These are phyloP conservation scores for Lichtheimia corymbifera DNA, from an alignment of 371 early-diverging fungal genomes.

Conservation along the genomic window DNA sequence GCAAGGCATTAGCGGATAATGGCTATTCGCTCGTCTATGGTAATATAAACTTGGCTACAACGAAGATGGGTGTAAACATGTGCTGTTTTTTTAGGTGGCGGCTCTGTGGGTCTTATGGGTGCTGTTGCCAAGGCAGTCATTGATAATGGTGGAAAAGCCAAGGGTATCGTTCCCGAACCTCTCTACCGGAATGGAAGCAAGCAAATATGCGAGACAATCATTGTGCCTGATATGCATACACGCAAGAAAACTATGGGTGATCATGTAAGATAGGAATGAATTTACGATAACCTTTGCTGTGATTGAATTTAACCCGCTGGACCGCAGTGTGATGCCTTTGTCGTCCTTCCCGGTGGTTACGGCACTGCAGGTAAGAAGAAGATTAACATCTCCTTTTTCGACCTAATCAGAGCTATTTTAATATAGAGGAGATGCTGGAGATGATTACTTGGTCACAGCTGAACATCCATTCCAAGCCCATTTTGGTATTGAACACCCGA, in stretches of 20 bases:
- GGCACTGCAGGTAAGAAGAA: constrained; percentile 15
- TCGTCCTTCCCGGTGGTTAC: constrained; percentile 86
- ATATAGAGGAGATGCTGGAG: constrained; percentile 83
- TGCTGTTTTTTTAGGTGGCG: constrained; percentile 62
- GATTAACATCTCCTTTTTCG: no score
- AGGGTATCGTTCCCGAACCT: constrained; percentile 77
- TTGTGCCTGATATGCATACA: constrained; percentile 84
- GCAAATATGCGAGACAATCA: constrained; percentile 58
- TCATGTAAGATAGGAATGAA: constrained; percentile 20
- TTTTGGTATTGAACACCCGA: constrained; percentile 74
- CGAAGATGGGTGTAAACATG: neutral
- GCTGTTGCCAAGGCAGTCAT: constrained; percentile 66
- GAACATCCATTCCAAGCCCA: constrained; percentile 75
- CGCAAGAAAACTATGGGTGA: constrained; percentile 82
- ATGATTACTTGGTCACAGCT: constrained; percentile 84
- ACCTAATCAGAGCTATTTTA: no score
- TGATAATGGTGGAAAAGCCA: constrained; percentile 57
- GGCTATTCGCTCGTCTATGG: constrained; percentile 80
- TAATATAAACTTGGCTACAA: constrained; percentile 15
- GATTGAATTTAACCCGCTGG: no score
- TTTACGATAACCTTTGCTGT: neutral
- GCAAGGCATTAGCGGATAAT: constrained; percentile 58
- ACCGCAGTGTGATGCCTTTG: constrained; percentile 66
- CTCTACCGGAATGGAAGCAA: constrained; percentile 51
- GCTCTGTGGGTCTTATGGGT: constrained; percentile 81